Percentiles rank a stretch among this genome's conserved stretches.
Evolutionary conservation across 345 rosid genomes (phyloP).

Genomic region (Gossypium arboreum): DNA sequence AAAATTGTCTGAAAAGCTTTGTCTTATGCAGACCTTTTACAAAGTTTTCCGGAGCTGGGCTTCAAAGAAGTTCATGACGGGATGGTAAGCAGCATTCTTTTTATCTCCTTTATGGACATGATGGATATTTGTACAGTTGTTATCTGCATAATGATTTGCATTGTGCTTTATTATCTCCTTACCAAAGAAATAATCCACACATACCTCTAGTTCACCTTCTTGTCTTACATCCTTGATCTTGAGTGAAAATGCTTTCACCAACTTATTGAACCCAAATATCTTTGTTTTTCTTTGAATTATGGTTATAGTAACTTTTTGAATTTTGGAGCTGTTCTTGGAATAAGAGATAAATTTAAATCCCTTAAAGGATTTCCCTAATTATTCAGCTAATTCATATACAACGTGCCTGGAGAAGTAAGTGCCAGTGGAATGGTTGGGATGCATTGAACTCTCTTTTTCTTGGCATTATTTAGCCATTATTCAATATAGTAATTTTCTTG

Average conservation of each 20-base stretch:
- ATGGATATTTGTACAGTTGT: not conserved
- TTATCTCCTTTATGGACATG: slow-evolving; percentile 10
- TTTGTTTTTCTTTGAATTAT: not conserved
- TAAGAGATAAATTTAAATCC: not conserved
- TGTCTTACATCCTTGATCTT: not conserved
- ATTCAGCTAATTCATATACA: not conserved
- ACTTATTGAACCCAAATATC: not conserved
- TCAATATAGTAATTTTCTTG: not conserved
- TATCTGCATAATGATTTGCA: not conserved
- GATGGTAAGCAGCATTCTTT: slow-evolving; percentile 54
- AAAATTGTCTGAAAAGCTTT: not conserved
- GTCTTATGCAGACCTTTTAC: slow-evolving; percentile 65
- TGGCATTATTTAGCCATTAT: not conserved
- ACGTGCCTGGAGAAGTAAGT: not conserved
- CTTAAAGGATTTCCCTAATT: not conserved
- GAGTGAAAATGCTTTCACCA: slow-evolving; percentile 2
- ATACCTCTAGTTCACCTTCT: not conserved
- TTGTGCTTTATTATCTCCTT: not conserved
- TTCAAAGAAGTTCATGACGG: slow-evolving; percentile 96
- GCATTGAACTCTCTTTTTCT: not conserved
- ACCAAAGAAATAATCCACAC: not conserved
- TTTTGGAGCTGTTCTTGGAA: not conserved
- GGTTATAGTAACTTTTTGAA: not conserved
- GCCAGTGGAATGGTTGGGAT: not conserved
- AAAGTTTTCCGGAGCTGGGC: slow-evolving; percentile 96